Evolutionary conservation across 345 rosid species (phyloP), one percentile per base, ranked within the genome.

Genomic region (Populus davidiana): DNA sequence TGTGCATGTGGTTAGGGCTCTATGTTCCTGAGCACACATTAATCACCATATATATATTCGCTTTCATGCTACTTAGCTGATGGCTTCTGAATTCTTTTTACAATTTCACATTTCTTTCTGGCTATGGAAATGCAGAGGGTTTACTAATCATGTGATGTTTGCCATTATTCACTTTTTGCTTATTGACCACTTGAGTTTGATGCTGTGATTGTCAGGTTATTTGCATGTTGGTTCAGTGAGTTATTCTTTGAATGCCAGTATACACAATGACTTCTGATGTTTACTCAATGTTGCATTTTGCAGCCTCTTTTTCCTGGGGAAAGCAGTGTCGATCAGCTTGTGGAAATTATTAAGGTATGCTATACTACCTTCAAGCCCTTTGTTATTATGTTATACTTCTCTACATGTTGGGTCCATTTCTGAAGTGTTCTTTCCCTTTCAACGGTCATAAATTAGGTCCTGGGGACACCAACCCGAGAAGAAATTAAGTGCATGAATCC

Each of bases 401-500:
- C 2, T 72, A n/a, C 27, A 38, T 61, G 72, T 76, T n/a, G 33
- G 54, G 31, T 47, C 12, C 17, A 44, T 71, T 54, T 54, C 17
- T 64, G 1, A 59, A 9, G 29, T 59, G n/a, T 23, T 44, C 65
- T 62, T 7, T 71, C 27, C 38, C 69, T 17, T 65, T 62, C 78
- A 38, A 43, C 65, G 64, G 23, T 67, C 33, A 62, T 41, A 33
- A 63, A 72, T 77, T 82, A 96, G 98, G 87, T 96, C 70, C 86
- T 96, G 77, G 99, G 99, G 35, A 96, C 99, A 13, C 99, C 99
- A 18, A 91, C 98, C 6, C 86, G 98, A 79, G 99, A 96, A 87
- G 99, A 96, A 86, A 96, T 96, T 69, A 89, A 90, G 83, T 96
- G 99, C 88, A 96, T 96, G 99, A 96, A 96, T 87, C 97, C 98